Percentiles rank a stretch among this genome's conserved stretches.
phyloP scores from a whole-genome alignment of 768 basidiomycete genomes.

The Strobilomyces dryophilus region DNA sequence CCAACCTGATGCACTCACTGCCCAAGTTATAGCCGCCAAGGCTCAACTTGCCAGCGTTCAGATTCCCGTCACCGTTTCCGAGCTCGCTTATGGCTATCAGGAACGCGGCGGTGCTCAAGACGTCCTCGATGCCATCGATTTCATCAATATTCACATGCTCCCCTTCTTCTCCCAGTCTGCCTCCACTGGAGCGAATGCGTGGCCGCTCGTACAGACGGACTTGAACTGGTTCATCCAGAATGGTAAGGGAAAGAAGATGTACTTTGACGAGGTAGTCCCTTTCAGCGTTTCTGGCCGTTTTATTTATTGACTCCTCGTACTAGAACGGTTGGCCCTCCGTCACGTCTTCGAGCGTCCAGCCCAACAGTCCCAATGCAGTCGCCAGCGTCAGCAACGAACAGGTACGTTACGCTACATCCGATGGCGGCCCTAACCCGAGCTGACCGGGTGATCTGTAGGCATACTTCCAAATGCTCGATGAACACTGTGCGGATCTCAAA shows the following conservation, averaged over 20 bases:
- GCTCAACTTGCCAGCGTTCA: not conserved
- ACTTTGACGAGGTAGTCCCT: slow-evolving; percentile 56
- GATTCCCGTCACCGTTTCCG: slow-evolving; percentile 36
- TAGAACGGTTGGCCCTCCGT: slow-evolving; percentile 79
- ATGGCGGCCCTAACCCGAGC: not conserved
- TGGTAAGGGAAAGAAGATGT: slow-evolving; percentile 68
- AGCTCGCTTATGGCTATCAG: slow-evolving; percentile 60
- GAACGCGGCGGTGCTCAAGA: slow-evolving; percentile 43
- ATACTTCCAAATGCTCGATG: slow-evolving; percentile 64
- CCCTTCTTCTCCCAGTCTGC: slow-evolving; percentile 51
- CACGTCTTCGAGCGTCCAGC: slow-evolving; percentile 55
- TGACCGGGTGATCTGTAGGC: slow-evolving; percentile 22
- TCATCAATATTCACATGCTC: slow-evolving; percentile 65
- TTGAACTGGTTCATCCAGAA: slow-evolving; percentile 65
- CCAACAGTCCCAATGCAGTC: slow-evolving; percentile 60
- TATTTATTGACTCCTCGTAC: not conserved
- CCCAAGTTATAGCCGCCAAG: not conserved
- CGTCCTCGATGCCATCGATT: slow-evolving; percentile 37
- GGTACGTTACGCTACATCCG: slow-evolving; percentile 32
- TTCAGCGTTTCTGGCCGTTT: not conserved
- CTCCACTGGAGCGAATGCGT: slow-evolving; percentile 48
- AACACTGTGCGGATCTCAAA: slow-evolving; percentile 62
- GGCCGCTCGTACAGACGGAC: slow-evolving; percentile 58
- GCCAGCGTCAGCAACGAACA: slow-evolving; percentile 58
- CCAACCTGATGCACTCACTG: not conserved